phyloP scores from a whole-genome alignment of 257 asterid genomes.

The Solanum okadae region DNA sequence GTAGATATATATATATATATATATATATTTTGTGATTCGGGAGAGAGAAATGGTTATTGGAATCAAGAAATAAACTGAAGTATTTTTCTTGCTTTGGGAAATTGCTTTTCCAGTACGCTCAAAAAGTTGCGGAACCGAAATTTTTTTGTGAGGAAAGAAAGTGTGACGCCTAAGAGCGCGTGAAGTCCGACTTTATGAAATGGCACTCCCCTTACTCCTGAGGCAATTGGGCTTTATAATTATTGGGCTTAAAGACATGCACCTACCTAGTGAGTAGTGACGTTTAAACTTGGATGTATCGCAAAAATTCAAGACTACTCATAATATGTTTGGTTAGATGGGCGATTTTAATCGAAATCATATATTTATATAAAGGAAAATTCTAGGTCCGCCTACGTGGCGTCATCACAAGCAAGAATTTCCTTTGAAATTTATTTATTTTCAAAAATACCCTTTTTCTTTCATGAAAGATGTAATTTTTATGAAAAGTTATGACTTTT shows the following conservation, averaged over 20 bases:
- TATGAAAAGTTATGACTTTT: too few relatives aligned
- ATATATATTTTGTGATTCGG: background rate
- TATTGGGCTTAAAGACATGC: background rate
- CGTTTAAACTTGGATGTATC: too few relatives aligned
- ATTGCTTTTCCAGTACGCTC: constrained; percentile 35
- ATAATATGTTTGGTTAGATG: too few relatives aligned
- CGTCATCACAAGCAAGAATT: too few relatives aligned
- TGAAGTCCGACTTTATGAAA: constrained; percentile 30
- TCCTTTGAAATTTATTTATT: too few relatives aligned
- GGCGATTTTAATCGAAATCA: too few relatives aligned
- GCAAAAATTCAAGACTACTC: too few relatives aligned
- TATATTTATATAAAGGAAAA: too few relatives aligned
- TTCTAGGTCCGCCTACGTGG: rapidly evolving
- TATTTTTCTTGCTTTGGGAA: background rate
- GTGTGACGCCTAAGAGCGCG: constrained; percentile 2
- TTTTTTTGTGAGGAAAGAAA: constrained; percentile 5
- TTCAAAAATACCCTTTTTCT: too few relatives aligned
- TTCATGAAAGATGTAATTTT: too few relatives aligned
- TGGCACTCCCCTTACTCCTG: background rate
- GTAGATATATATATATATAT: too few relatives aligned
- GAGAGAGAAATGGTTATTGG: background rate
- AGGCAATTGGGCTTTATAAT: background rate
- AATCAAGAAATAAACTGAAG: background rate
- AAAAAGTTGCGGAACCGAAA: constrained; percentile 33
- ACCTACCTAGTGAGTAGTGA: too few relatives aligned